Evolutionary conservation across 2,329 filamentous ascomycete species (phyloP), one percentile per base, ranked within the genome.

Genomic region (Hypomyces rosellus): DNA sequence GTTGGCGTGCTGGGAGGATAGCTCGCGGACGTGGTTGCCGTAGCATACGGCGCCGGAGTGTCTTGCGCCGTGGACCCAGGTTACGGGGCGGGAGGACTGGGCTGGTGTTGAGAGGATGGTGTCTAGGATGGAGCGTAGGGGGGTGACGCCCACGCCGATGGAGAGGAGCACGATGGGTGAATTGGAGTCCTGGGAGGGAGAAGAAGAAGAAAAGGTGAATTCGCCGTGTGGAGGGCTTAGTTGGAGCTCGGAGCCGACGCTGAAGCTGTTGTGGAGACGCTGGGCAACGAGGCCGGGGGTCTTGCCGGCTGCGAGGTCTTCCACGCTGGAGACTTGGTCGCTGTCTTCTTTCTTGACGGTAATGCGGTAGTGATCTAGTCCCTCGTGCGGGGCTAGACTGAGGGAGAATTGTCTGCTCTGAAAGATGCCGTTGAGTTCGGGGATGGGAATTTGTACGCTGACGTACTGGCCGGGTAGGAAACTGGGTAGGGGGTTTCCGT

Each of bases 361-460:
- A 69, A 91, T 82, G 48, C 87, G 79, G 68, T 88, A 88, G 66
- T 81, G 78, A n/a, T 73, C 70, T 3, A 74, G 74, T 39, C 75
- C 72, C 15, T 56, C 57, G 20, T 57, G 55, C 3, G 74, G 72
- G 1, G 69, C 73, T 59, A 87, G 83, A 60, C 81, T 86, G 49
- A 92, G 73, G 45, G 82, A 87, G 72, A 89, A 92, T 70, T 92
- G 88, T 49, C 88, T 73, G 50, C 82, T 81, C 66, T 92, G 88
- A 53, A 75, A 69, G 57, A 84, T 74, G 16, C 78, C 77, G 13
- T 61, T 61, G 33, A 86, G 73, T 41, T 75, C 71, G 0, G 82
- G 80, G 1, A 89, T 76, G 45, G 75, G 71, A 2, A 86, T 65
- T 56, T 79, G 79, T 46, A 90, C 66, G 41, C 81, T 85, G 62